phyloP scores from a whole-genome alignment of 257 asterid species.

The Lycium barbarum region DNA sequence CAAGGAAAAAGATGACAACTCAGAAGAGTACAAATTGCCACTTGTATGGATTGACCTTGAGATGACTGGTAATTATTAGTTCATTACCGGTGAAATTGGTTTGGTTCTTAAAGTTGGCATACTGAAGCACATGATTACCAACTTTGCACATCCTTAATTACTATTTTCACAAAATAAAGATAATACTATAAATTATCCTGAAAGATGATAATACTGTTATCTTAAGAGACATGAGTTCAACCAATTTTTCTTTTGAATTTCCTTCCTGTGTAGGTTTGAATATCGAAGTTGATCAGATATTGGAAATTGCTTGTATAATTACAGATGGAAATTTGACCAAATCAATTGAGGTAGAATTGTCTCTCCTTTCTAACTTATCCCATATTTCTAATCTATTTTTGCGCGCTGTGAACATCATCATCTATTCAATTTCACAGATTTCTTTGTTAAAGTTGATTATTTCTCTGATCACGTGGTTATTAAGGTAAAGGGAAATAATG shows the following conservation, averaged over 20 bases:
- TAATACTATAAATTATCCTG: not conserved
- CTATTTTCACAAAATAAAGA: not conserved
- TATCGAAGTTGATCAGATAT: conserved; percentile 76
- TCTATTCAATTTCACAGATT: not conserved
- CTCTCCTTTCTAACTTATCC: not conserved
- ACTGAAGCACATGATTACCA: not conserved
- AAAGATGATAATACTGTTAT: not conserved
- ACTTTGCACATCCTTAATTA: not conserved
- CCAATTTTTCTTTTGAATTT: conserved; percentile 24
- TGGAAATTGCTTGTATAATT: conserved; percentile 97
- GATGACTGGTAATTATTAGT: conserved; percentile 75
- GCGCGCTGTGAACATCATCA: conserved; percentile 6
- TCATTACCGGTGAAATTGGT: not conserved
- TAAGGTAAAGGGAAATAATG: not conserved
- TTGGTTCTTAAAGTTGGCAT: conserved; percentile 11
- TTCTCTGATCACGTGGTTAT: not conserved
- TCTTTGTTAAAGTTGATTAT: not conserved
- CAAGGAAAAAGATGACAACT: conserved; percentile 40
- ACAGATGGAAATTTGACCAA: conserved; percentile 86
- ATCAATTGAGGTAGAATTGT: conserved; percentile 66
- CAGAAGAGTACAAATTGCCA: conserved; percentile 71
- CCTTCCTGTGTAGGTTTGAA: conserved; percentile 70
- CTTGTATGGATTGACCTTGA: conserved; percentile 98
- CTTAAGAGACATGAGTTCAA: not conserved
- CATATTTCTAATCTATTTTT: conserved; percentile 13